Conservation (phyloP, 179 eudicot species). For the Silene noctiflora region DNA sequence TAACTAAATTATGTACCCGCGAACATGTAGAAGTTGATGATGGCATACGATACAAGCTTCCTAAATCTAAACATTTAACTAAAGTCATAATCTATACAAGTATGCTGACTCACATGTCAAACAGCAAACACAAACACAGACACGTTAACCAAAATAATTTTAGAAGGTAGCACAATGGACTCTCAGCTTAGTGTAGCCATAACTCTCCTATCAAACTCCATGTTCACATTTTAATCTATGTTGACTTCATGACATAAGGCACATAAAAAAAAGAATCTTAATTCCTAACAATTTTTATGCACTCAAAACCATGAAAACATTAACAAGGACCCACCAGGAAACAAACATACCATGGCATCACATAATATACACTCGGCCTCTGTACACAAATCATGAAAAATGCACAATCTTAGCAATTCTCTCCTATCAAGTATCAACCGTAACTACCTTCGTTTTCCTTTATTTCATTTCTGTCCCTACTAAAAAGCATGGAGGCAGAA, state of each 20-base stretch:
- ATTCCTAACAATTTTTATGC: neutral
- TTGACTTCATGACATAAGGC: neutral
- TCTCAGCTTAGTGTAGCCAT: neutral
- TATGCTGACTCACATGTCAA: slow-evolving; percentile 2
- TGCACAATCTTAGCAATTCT: neutral
- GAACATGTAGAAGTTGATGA: neutral
- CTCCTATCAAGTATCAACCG: neutral
- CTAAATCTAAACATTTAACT: slow-evolving; percentile 4
- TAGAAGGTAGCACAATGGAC: neutral
- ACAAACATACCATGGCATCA: neutral
- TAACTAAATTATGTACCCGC: neutral
- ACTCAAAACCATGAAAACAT: neutral
- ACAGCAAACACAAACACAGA: neutral
- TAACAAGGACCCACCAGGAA: no score
- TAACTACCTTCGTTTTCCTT: neutral
- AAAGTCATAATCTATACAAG: neutral
- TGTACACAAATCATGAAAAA: neutral
- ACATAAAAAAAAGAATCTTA: neutral
- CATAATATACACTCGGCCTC: neutral
- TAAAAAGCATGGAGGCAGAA: neutral
- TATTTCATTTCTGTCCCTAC: neutral
- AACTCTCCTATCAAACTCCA: neutral
- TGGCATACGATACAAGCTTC: neutral
- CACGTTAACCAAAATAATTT: neutral
- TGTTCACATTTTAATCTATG: neutral